phyloP scores from a whole-genome alignment of 2,329 filamentous ascomycete species.

The Cryphonectria parasitica region DNA sequence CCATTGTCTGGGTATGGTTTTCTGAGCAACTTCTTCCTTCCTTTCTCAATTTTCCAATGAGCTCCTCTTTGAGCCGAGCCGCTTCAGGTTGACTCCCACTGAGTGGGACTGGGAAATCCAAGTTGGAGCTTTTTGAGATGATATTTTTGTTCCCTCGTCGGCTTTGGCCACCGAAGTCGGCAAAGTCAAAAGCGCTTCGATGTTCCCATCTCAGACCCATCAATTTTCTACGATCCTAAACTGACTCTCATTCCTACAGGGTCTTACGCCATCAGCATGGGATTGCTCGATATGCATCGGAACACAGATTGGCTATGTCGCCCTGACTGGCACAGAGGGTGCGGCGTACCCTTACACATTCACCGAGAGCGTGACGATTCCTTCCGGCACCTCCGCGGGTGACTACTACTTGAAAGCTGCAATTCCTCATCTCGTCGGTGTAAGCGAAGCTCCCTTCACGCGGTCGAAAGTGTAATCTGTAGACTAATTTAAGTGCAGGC shows the following conservation, averaged over 20 bases:
- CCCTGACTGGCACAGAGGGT: conserved; percentile 23
- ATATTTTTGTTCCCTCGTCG: background rate
- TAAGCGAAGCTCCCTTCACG: background rate
- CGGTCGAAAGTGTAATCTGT: too few relatives aligned
- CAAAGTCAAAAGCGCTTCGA: background rate
- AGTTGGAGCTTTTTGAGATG: background rate
- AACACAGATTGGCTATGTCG: conserved; percentile 37
- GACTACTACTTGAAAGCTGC: conserved; percentile 24
- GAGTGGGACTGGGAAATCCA: background rate
- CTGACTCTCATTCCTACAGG: background rate
- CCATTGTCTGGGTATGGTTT: conserved; percentile 36
- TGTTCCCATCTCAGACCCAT: background rate
- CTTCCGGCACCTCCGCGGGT: conserved; percentile 12
- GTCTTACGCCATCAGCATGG: conserved; percentile 9
- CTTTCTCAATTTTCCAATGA: conserved; percentile 20
- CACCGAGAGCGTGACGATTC: conserved; percentile 10
- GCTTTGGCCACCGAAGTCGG: background rate
- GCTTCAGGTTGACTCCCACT: background rate
- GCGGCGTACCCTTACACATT: conserved; percentile 24
- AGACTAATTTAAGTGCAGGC: conserved; percentile 2
- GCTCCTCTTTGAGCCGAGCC: conserved; percentile 14
- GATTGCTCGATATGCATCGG: conserved; percentile 34
- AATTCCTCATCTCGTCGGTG: conserved; percentile 20
- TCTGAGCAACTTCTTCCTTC: background rate
- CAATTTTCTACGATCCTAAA: background rate